Evolutionary conservation across 805 yeast genomes (phyloP).

Genomic region (Spathaspora arborariae): DNA sequence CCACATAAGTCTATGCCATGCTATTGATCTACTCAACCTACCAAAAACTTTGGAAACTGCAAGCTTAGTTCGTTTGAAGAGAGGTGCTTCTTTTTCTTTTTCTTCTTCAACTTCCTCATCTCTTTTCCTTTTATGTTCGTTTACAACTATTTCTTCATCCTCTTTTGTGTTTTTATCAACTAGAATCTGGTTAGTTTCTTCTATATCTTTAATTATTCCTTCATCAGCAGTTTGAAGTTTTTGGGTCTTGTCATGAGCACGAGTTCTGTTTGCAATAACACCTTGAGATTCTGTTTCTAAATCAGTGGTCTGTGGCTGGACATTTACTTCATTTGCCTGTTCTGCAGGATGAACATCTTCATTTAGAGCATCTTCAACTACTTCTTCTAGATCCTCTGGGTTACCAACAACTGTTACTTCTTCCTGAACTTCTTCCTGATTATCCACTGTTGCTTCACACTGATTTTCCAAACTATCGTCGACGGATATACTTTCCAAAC

Average conservation of each 20-base stretch:
- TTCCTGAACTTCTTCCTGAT: background rate
- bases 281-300: background rate
- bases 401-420: background rate
- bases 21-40: background rate
- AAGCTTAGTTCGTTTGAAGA: background rate
- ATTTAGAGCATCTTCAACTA: background rate
- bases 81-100: background rate
- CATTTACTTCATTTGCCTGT: background rate
- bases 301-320: background rate
- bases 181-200: background rate
- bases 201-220: background rate
- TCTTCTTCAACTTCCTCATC: slow-evolving; percentile 2
- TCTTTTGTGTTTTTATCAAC: background rate
- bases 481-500: no score
- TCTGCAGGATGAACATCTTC: background rate
- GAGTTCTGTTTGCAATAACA: background rate
- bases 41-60: background rate
- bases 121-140: background rate
- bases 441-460: no score
- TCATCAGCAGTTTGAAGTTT: background rate
- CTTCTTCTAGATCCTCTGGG: background rate
- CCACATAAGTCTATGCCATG: background rate
- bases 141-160: background rate
- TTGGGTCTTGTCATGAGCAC: background rate
- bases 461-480: no score